Base-by-base conservation (phyloP, 1,139 yeast species). In the Yamadazyma pseudoaaseri region DNA sequence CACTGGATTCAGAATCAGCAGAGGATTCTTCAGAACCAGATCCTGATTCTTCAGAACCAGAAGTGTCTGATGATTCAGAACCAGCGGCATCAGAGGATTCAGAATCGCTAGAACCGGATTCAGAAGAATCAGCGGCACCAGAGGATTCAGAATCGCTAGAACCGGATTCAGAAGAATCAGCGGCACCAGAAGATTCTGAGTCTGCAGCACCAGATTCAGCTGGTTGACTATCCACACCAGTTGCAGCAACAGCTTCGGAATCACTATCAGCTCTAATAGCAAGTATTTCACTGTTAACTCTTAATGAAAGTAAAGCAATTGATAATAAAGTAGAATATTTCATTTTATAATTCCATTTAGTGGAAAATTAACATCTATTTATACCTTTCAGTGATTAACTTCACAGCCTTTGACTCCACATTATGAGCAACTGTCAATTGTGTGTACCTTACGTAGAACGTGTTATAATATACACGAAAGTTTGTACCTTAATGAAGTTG, bases 61-160 rank as follows among this genome's bases (percentile, higher is more conserved):
- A 39, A 20, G 34, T 16, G 7, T 13, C 32, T 11, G 49, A 51
- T 26, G 56, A 11, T 7, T 18, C 21, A 7, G 21, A 18, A 10
- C 21, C 38, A 25, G 42, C 38, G 16, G 27, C 20, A 12, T 23
- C 39, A 18, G 37, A 33, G 12, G 37, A 34, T 5, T 25, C 37
- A 14, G 58, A 46, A 25, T 60, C 49, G 16, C 64, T 42, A 21
- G 51, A 53, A 8, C 54, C 44, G 36, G 39, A 18, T 7, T 42
- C 43, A 29, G 39, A 25, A 14, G 34, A 21, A 6, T 16, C 14
- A 29, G 36, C 25, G 15, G 37, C 21, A 12, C 26, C 39, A 18
- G 37, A 33, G 12, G 37, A 34, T 5, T 25, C 37, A 14, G 58
- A 46, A 25, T 60, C 49, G 16, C 64, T 42, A 21, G 51, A 53